Conservation (phyloP, 2,329 filamentous ascomycete species). For the Hypoxylon sp. region DNA sequence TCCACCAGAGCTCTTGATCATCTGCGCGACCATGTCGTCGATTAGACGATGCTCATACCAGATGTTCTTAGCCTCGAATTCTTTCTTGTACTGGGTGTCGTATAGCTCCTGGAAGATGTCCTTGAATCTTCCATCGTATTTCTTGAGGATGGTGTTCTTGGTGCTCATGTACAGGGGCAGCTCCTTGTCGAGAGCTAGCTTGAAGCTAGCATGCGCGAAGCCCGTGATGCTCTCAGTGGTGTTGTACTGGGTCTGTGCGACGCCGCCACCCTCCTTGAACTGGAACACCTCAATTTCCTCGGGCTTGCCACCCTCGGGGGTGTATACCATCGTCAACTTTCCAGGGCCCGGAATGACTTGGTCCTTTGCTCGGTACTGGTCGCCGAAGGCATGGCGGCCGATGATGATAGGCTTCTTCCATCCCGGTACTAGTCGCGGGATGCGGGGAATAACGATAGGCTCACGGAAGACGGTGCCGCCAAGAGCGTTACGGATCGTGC, state of each 20-base stretch:
- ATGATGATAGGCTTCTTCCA: slow-evolving; percentile 99
- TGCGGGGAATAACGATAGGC: slow-evolving; percentile 94
- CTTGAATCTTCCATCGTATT: slow-evolving; percentile 99
- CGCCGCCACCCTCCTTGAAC: slow-evolving; percentile 87
- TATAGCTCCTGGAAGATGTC: slow-evolving; percentile 99
- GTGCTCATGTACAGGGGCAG: slow-evolving; percentile 99
- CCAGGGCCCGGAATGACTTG: slow-evolving; percentile 84
- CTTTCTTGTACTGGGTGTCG: slow-evolving; percentile 85
- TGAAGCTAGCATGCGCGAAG: slow-evolving; percentile 97
- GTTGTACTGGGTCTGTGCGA: slow-evolving; percentile 98
- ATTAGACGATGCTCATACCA: slow-evolving; percentile 99
- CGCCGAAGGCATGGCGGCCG: slow-evolving; percentile 96
- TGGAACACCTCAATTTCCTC: slow-evolving; percentile 91
- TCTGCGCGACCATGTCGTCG: slow-evolving; percentile 99
- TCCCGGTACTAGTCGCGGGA: slow-evolving; percentile 93
- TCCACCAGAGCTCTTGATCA: slow-evolving; percentile 98
- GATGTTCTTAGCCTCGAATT: slow-evolving; percentile 92
- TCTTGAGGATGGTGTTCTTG: slow-evolving; percentile 99
- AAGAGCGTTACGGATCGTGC: slow-evolving; percentile 81
- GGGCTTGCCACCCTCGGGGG: slow-evolving; percentile 84
- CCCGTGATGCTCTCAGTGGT: slow-evolving; percentile 94
- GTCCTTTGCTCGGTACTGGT: slow-evolving; percentile 99
- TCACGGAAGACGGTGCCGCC: slow-evolving; percentile 99
- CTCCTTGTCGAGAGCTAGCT: slow-evolving; percentile 88
- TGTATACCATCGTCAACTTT: slow-evolving; percentile 95